Base-by-base conservation (phyloP, 2,329 filamentous ascomycete species). In the Elsinoe ampelina region DNA sequence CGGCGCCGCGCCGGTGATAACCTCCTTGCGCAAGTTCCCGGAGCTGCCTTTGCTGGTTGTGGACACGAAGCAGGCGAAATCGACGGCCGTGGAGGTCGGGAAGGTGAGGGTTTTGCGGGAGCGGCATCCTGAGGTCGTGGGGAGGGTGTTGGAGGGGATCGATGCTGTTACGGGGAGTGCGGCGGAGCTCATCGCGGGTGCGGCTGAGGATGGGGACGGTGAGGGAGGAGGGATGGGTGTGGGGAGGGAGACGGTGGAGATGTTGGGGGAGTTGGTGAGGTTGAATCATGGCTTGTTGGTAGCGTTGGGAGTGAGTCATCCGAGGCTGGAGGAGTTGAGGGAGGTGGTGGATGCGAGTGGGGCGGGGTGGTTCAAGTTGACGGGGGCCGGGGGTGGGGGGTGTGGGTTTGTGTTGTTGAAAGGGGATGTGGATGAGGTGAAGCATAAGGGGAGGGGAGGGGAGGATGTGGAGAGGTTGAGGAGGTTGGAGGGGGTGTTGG, bases 361-460 rank as follows among this genome's bases (percentile, higher is more conserved):
- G 39, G 87, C 96, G 57, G 93, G 93, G 30, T 98, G 91, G 91
- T 96, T 93, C 11, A 98, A 98, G 71, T 80, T 98, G 58, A 98
- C 93, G 0, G 93, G 93, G 34, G 93, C 93, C 1, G 93, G 93
- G 19, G 95, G 93, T 11, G 95, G 93, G 57, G 93, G 93, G 2
- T 97, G 95, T 71, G 92, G 91, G 2, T 97, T 98, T 63, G 95
- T 92, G 0, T 76, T 98, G 3, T 77, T 98, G 50, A 86, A 85
- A 61, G 87, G 88, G 0, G 68, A 80, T 13, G 17, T 35, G 5
- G 64, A 68, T 13, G 74, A 80, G 59, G 80, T 80, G 64, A 10
- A 45, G 41, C 41, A 57, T 20, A 41, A 50, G 20, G 38, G 13
- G 3, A 20, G 50, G 5, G 26, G 19, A 12, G 58, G 58, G 43